A percentile compares a stretch with the other conserved stretches of the same genome.
These are phyloP conservation scores for Candida broadrunensis DNA, from an alignment of 805 yeast genomes.

Conservation along the genomic window DNA sequence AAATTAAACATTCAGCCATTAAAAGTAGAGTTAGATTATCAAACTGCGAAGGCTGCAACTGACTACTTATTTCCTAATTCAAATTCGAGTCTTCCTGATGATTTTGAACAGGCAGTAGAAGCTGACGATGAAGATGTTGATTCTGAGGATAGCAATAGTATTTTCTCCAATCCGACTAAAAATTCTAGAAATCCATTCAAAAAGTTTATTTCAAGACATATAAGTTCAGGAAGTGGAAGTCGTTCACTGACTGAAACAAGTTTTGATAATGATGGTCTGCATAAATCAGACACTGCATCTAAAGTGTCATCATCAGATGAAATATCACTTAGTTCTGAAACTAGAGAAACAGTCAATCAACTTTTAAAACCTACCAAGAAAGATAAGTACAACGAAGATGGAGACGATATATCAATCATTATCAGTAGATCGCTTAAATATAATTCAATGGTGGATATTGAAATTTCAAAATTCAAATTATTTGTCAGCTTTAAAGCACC, in stretches of 20 bases:
- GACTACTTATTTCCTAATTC: conserved; percentile 67
- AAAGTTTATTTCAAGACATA: conserved; percentile 6
- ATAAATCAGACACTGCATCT: conserved; percentile 1
- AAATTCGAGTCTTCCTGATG: conserved; percentile 7
- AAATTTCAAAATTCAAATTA: conserved; percentile 35
- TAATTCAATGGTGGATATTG: conserved; percentile 36
- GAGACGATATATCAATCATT: conserved; percentile 36
- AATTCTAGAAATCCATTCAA: conserved; percentile 8
- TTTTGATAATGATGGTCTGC: conserved; percentile 1
- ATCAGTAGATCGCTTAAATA: conserved; percentile 42
- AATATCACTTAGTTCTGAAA: neutral
- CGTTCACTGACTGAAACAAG: neutral
- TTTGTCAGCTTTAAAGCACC: conserved; percentile 76
- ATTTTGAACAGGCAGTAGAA: conserved; percentile 4
- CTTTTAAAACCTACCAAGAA: conserved; percentile 3
- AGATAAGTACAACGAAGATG: conserved; percentile 8
- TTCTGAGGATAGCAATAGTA: neutral
- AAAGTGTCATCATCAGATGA: neutral
- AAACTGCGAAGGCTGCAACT: conserved; percentile 59
- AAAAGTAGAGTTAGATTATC: conserved; percentile 69
- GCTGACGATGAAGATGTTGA: conserved; percentile 8
- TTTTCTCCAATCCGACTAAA: neutral
- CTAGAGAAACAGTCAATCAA: neutral
- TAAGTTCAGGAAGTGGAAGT: conserved; percentile 1
- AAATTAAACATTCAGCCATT: conserved; percentile 63